Conservation (phyloP, 2,329 filamentous ascomycete genomes). For the Penicillium sp. region DNA sequence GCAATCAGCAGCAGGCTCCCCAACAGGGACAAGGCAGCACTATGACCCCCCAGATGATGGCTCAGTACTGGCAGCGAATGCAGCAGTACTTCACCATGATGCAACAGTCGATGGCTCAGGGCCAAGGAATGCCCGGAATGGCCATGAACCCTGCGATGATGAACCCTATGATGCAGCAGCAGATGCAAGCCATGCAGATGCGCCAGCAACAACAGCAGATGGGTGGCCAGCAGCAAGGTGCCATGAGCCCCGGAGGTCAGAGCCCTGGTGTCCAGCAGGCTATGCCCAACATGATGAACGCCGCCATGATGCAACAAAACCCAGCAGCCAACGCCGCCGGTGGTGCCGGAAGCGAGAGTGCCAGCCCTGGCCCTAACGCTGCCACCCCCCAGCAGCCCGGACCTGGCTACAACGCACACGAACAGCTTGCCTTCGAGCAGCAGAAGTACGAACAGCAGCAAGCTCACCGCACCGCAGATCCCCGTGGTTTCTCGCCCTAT, state of each 20-base stretch:
- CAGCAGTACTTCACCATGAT: constrained; percentile 95
- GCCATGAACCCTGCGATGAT: constrained; percentile 70
- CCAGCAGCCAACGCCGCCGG: constrained; percentile 29
- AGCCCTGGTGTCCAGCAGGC: constrained; percentile 56
- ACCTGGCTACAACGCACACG: constrained; percentile 66
- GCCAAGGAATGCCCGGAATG: constrained; percentile 48
- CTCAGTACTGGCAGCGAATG: constrained; percentile 98
- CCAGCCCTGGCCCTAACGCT: constrained; percentile 57
- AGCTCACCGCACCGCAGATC: constrained; percentile 54
- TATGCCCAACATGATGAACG: constrained; percentile 63
- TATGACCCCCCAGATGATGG: constrained; percentile 97
- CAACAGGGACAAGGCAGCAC: constrained; percentile 54
- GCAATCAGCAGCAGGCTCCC: constrained; percentile 50
- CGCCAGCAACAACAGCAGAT: constrained; percentile 56
- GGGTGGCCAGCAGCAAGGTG: constrained; percentile 50
- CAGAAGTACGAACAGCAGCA: constrained; percentile 76
- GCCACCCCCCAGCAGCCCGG: constrained; percentile 47
- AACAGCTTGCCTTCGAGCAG: constrained; percentile 75
- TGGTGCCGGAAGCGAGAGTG: constrained; percentile 19
- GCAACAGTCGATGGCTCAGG: constrained; percentile 80
- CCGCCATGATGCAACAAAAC: constrained; percentile 66
- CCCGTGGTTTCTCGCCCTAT: constrained; percentile 44
- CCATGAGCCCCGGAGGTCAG: constrained; percentile 38
- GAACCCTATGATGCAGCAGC: constrained; percentile 79
- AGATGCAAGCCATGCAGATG: constrained; percentile 59